Percentiles rank a stretch among this genome's conserved stretches.
phyloP scores from a whole-genome alignment of 345 rosid species.

The Dipteronia sinensis region DNA sequence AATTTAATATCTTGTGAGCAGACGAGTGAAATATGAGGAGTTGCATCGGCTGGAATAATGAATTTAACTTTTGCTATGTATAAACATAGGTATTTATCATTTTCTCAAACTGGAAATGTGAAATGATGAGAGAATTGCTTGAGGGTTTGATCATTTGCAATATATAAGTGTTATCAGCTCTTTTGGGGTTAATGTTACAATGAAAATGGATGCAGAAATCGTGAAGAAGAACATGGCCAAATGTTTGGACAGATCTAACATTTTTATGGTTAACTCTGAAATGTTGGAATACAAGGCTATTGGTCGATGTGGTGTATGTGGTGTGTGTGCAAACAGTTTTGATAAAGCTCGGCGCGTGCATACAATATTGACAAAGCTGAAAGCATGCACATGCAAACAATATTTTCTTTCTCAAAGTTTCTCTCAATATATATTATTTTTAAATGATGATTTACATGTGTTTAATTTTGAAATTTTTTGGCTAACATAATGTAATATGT shows the following conservation, averaged over 20 bases:
- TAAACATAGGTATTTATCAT: not conserved
- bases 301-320: slow-evolving; percentile 7
- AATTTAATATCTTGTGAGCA: not conserved
- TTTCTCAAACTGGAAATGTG: not conserved
- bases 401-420: not conserved
- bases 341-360: not conserved
- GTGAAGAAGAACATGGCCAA: not conserved
- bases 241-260: not conserved
- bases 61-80: not conserved
- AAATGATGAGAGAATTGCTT: not conserved
- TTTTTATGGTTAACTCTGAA: slow-evolving; percentile 7
- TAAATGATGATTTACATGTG: slow-evolving; percentile 1
- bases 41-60: not conserved
- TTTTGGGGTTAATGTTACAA: not conserved
- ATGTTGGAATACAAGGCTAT: not conserved
- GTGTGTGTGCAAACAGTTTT: not conserved
- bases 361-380: not conserved
- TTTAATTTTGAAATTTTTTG: slow-evolving; percentile 15
- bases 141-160: not conserved
- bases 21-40: not conserved
- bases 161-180: not conserved
- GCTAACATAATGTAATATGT: slow-evolving; percentile 27
- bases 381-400: not conserved
- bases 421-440: not conserved
- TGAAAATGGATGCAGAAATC: not conserved